Evolutionary conservation across 169 alveolate species (phyloP), one percentile per base, ranked within the genome.

Genomic region (Eimeria falciformis): DNA sequence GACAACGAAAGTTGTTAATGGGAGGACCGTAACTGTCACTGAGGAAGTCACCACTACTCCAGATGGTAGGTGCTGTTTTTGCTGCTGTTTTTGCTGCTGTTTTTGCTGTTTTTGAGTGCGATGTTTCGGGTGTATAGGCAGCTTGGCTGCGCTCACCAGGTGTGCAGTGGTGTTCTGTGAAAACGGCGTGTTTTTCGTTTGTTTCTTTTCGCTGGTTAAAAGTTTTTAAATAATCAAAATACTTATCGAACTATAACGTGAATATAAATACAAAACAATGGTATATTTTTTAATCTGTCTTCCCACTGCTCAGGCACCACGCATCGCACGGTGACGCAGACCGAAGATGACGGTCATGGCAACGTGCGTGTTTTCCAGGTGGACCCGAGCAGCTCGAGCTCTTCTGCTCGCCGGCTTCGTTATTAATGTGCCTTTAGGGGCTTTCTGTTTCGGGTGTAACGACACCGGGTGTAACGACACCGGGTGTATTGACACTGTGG

Each of bases 21-120:
- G 93, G 6, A 45, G 93, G 23, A 69, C 66, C 5, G 93, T 88
- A 1, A 88, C 93, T 25, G 81, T 55, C 29, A 88, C 93, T 5
- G 93, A 88, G 56, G 87, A 68, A 37, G 87, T 71, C 77, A 27
- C 14, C 45, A 73, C 83, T 4, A 66, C 75, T 21, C 79, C 93
- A 7, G 93, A 88, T 25, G 93, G 93, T 88, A 37, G 6, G 21
- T 47, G 58, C 58, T 47, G 58, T 14, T 47, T 6, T 14, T 47
- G 58, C 58, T 47, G 58, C 58, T 47, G 58, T 6, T 47, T 47
- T 47, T 47, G 58, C 58, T 47, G 58, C 58, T 47, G 58, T 14
- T 47, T 6, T 14, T 47, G 58, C 58, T 6, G 58, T 47, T 47
- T 47, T 47, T 6, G n/a, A n/a, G n/a, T n/a, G n/a, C n/a, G n/a